Percentiles rank a stretch among this genome's conserved stretches.
phyloP scores from a whole-genome alignment of 306 rosid genomes.

The Morella rubra region DNA sequence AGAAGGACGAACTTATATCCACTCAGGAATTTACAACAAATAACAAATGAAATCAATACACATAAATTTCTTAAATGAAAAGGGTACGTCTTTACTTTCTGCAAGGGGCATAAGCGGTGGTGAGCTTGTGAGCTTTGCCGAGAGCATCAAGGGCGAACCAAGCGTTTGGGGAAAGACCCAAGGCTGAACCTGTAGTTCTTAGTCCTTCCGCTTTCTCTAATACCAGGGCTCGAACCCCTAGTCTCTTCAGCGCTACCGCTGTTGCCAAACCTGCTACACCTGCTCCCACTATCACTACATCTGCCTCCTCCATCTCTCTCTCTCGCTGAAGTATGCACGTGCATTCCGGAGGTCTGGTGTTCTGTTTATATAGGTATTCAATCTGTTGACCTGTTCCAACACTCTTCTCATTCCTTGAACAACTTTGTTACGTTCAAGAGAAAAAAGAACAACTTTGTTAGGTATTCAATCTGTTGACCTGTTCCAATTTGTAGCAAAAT shows the following conservation, averaged over 20 bases:
- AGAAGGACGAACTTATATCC: no score
- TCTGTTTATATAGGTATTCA: neutral
- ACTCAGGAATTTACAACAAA: no score
- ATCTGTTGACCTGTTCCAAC: no score
- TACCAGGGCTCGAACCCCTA: conserved; percentile 18
- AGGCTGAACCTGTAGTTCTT: neutral
- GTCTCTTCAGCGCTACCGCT: conserved; percentile 23
- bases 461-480: no score
- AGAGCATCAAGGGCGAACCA: conserved; percentile 24
- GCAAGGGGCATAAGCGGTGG: conserved; percentile 1
- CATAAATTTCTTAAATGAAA: no score
- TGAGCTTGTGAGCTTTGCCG: conserved; percentile 11
- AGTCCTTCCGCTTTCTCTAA: conserved; percentile 13
- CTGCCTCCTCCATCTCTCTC: neutral
- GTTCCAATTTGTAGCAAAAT: no score
- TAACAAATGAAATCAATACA: no score
- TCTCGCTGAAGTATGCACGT: neutral
- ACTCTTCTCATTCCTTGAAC: no score
- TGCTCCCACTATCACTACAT: conserved; percentile 18
- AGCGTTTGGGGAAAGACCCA: conserved; percentile 17
- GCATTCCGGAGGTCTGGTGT: neutral
- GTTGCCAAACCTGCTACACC: conserved; percentile 28
- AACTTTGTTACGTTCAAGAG: no score
- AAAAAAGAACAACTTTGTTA: no score
- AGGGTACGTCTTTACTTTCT: neutral